Base-by-base conservation (phyloP, 352 stramenopile species). In the Albugo laibachii region DNA sequence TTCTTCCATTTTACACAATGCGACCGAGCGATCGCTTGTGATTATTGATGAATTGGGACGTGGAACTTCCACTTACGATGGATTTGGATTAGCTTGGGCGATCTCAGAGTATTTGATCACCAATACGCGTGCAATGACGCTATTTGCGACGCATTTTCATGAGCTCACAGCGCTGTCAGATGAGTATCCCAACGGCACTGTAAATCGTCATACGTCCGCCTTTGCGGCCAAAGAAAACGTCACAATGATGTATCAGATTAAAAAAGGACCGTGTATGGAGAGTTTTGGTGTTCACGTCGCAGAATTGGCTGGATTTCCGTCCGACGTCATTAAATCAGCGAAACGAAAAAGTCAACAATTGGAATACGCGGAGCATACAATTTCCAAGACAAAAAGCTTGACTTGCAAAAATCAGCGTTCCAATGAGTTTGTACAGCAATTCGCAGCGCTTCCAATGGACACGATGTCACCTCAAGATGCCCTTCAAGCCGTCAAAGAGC, bases 111-210 rank as follows among this genome's bases (percentile, higher is more conserved):
- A 97, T 56, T 67, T 99, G 15, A 66, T 97, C 24, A 69, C 78
- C 11, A 87, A 97, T 50, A 79, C 98, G 16, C 63, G 69, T 36
- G 64, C 72, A 1, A 72, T 85, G 60, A 83, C 70, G 45, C 57
- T 88, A 31, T 99, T 99, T 71, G 95, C 96, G 6, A 99, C 96
- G 16, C 96, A 99, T 66, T 99, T 99, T 57, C 95, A 99, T 68
- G 96, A 99, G 61, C 69, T 99, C 31, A 99, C 95, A 34, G 76
- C 73, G 13, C 60, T 98, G n/a, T 66, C 82, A 53, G 62, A 91
- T 18, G 74, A 82, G 13, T 55, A 83, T 46, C 24, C 57, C 14
- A 51, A 79, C 19, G 62, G 69, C 15, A 53, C 52, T n/a, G 84
- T 86, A 42, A 99, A 99, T 64, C 94, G 95, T 50, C 94, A 99